Conservation (phyloP, 441 rosid genomes). For the Raphanus hybrid region DNA sequence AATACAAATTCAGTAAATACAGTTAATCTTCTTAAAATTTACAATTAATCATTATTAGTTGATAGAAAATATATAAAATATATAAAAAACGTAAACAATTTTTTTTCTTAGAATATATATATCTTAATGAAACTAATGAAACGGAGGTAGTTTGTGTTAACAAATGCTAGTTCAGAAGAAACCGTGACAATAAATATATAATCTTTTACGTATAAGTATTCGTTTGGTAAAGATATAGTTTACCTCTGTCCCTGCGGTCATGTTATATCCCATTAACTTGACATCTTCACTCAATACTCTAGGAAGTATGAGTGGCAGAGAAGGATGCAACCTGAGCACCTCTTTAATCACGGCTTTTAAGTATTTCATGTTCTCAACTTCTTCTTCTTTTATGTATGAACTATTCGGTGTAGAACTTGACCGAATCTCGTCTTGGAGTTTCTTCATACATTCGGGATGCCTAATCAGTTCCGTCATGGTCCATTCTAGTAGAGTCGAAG, state of each 20-base stretch:
- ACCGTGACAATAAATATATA: no score
- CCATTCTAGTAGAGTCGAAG: constrained; percentile 27
- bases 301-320: constrained; percentile 16
- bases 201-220: background rate
- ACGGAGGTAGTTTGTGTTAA: background rate
- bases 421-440: constrained; percentile 19
- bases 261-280: constrained; percentile 11
- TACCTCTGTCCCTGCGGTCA: constrained; percentile 28
- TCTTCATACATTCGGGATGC: constrained; percentile 25
- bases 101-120: no score
- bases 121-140: no score
- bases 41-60: no score
- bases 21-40: no score
- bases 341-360: constrained; percentile 27
- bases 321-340: constrained; percentile 28
- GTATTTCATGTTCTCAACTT: constrained; percentile 17
- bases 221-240: background rate
- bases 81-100: no score
- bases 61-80: no score
- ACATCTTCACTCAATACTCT: constrained; percentile 30
- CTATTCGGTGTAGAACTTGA: background rate
- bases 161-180: background rate
- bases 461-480: constrained; percentile 31
- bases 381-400: constrained; percentile 25
- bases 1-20: no score